Percentiles rank a stretch among this genome's conserved stretches.
Evolutionary conservation across 202 grass and related monocot species (phyloP).

Genomic region (Setaria viridis): DNA sequence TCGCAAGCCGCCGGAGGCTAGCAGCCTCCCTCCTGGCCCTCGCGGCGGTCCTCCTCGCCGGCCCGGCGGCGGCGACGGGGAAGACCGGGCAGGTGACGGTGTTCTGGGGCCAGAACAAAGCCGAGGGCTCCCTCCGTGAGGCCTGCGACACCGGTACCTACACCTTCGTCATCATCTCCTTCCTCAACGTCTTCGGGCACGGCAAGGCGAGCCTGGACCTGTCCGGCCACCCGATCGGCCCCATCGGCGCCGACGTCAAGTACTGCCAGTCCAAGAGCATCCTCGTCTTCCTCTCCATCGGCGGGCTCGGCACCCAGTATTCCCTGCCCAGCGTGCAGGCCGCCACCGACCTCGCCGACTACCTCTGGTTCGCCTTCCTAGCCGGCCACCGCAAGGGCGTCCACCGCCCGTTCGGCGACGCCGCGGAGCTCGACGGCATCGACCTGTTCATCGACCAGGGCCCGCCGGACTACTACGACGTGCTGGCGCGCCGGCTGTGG

Average conservation of each 20-base stretch:
- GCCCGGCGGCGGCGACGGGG: background rate
- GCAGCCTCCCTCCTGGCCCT: background rate
- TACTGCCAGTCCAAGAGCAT: slow-evolving; percentile 35
- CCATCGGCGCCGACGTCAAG: slow-evolving; percentile 39
- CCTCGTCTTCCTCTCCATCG: slow-evolving; percentile 32
- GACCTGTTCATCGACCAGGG: slow-evolving; percentile 30
- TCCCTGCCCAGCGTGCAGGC: background rate
- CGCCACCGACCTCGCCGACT: slow-evolving; percentile 21
- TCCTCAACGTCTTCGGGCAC: slow-evolving; percentile 33
- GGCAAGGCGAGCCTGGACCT: slow-evolving; percentile 23
- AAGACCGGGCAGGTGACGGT: slow-evolving; percentile 21
- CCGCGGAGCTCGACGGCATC: slow-evolving; percentile 19
- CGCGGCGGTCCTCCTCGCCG: background rate
- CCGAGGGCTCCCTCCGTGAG: slow-evolving; percentile 6
- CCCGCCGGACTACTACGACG: background rate
- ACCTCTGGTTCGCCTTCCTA: slow-evolving; percentile 36
- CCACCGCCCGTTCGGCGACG: background rate
- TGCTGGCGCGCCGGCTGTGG: background rate
- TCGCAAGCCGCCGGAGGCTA: background rate
- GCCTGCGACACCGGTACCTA: slow-evolving; percentile 25
- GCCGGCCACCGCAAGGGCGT: background rate
- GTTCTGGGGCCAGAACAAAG: slow-evolving; percentile 42
- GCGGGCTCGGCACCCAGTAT: background rate
- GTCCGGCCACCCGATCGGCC: slow-evolving; percentile 14
- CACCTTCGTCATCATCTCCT: slow-evolving; percentile 32